phyloP scores from a whole-genome alignment of 768 basidiomycete species.

The Psilocybe cubensis region DNA sequence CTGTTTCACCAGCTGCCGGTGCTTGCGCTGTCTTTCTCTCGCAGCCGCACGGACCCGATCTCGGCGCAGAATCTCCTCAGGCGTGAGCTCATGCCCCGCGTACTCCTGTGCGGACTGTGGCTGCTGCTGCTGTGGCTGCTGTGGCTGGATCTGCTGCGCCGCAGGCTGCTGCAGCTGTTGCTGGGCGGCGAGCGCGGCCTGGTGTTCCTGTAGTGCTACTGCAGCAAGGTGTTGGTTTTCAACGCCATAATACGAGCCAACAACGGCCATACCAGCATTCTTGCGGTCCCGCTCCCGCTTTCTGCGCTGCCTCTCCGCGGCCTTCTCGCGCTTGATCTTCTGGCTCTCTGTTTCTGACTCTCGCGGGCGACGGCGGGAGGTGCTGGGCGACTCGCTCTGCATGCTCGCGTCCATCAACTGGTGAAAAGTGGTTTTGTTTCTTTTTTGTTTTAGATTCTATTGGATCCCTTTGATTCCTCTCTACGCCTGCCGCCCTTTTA shows the following conservation, averaged over 20 bases:
- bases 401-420: slow-evolving; percentile 28
- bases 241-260: slow-evolving; percentile 39
- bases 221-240: slow-evolving; percentile 29
- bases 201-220: slow-evolving; percentile 25
- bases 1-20: slow-evolving; percentile 77
- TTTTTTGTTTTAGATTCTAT: slow-evolving; percentile 16
- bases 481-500: slow-evolving; percentile 19
- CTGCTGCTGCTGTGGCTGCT: slow-evolving; percentile 13
- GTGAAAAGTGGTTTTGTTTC: slow-evolving; percentile 8
- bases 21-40: slow-evolving; percentile 81
- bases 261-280: slow-evolving; percentile 42
- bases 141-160: slow-evolving; percentile 23
- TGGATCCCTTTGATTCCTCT: slow-evolving; percentile 10
- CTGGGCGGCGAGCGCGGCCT: slow-evolving; percentile 20
- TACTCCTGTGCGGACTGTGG: slow-evolving; percentile 23
- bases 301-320: slow-evolving; percentile 81
- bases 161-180: slow-evolving; percentile 25
- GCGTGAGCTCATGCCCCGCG: slow-evolving; percentile 39
- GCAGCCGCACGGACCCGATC: slow-evolving; percentile 79
- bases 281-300: slow-evolving; percentile 75
- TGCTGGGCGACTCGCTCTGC: slow-evolving; percentile 27
- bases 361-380: slow-evolving; percentile 58
- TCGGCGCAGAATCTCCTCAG: slow-evolving; percentile 68
- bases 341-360: slow-evolving; percentile 77
- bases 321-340: slow-evolving; percentile 81